Conservation (phyloP, 2,329 filamentous ascomycete species). For the Phaeosphaeria sp. region DNA sequence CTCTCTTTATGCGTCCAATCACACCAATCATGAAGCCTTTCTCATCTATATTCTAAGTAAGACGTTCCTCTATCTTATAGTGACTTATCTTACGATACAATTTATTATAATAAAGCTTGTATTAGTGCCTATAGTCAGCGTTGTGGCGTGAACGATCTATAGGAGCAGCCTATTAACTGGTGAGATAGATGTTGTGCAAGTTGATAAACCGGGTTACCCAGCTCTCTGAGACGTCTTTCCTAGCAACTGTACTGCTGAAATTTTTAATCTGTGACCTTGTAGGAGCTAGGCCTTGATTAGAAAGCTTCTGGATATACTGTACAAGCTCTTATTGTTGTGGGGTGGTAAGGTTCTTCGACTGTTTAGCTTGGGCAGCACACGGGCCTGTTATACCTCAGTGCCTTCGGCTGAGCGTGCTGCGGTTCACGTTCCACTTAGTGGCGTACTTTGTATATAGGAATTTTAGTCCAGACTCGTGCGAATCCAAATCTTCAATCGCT, state of each 20-base stretch:
- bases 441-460: constrained; percentile 8
- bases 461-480: constrained; percentile 5
- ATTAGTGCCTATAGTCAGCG: too few relatives aligned
- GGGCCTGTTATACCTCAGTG: not conserved
- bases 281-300: too few relatives aligned
- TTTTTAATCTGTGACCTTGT: too few relatives aligned
- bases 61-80: too few relatives aligned
- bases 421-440: constrained; percentile 5
- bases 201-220: constrained; percentile 16
- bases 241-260: not conserved
- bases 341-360: not conserved
- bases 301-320: too few relatives aligned
- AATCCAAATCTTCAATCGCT: too few relatives aligned
- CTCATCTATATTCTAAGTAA: too few relatives aligned
- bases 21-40: constrained; percentile 2
- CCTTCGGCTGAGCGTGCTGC: constrained; percentile 6
- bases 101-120: too few relatives aligned
- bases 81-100: too few relatives aligned
- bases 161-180: too few relatives aligned
- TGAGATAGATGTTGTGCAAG: too few relatives aligned
- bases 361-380: not conserved
- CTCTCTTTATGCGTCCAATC: constrained; percentile 2
- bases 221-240: not conserved
- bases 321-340: constrained; percentile 12
- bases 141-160: too few relatives aligned